Evolutionary conservation across 306 rosid genomes (phyloP), one percentile per base, ranked within the genome.

Genomic region (Sicyos edulis): DNA sequence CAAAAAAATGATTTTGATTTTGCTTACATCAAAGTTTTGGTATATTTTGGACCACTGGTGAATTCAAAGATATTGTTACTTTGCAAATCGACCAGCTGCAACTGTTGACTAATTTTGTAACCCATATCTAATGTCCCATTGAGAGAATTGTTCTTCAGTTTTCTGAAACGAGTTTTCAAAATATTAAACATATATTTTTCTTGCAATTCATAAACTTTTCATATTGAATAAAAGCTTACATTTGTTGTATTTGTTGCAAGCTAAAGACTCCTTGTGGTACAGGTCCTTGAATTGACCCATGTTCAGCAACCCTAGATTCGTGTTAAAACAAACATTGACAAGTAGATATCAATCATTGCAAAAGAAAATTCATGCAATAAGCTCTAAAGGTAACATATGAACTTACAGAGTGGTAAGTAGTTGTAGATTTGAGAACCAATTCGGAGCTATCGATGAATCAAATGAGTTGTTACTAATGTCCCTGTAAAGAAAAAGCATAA

Each of bases 391-490:
- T 44, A 54, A 50, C 40, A 65, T 9, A n/a, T 66, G 45, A 74
- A 80, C 96, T 87, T 91, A 93, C 99, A 93, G 65, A 50, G 96
- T 91, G 67, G 97, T 93, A 72, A 93, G 95, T 44, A 84, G 74
- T 50, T 83, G 79, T 54, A 88, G 83, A 73, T 77, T 55, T 54
- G 86, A 73, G 80, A 93, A 80, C 99, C 99, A 93, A 70, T 8
- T 7, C 22, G 99, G 99, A 76, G 95, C 85, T 76, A 70, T 85
- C 20, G 95, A 78, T 55, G 91, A 60, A 54, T 80, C 82, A 79
- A 93, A 93, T 69, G 86, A 77, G 86, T 93, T 93, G 83, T 85
- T 87, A 75, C 97, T 91, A 52, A 93, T 88, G 85, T 93, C 97
- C 80, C 99, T 93, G 79, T 29, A 61, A 76, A 71, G 40, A 63